phyloP scores from a whole-genome alignment of 1,284 basidiomycete genomes.

The Tremellales sp. region DNA sequence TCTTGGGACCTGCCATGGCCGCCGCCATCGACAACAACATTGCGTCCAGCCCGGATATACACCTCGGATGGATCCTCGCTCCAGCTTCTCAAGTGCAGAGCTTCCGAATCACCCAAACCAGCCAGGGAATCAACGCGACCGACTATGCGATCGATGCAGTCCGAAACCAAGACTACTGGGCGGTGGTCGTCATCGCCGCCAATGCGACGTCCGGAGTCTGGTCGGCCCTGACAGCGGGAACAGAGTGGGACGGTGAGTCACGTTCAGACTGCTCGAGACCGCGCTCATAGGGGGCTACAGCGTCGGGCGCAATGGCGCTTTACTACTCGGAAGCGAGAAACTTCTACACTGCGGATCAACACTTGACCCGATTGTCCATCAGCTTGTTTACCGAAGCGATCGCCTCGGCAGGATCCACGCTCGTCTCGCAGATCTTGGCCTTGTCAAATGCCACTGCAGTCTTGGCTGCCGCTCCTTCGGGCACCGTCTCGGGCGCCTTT shows the following conservation, averaged over 20 bases:
- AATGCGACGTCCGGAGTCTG: constrained; percentile 39
- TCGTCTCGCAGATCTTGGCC: constrained; percentile 22
- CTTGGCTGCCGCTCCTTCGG: constrained; percentile 14
- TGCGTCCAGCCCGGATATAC: constrained; percentile 7
- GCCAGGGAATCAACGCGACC: constrained; percentile 23
- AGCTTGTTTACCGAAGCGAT: constrained; percentile 23
- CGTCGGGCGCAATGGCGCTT: constrained; percentile 34
- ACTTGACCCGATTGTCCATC: constrained; percentile 25
- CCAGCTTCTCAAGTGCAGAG: constrained; percentile 9
- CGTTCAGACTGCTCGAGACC: background rate
- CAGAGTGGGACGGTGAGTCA: constrained; percentile 28
- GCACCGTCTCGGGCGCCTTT: constrained; percentile 27
- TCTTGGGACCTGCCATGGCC: constrained; percentile 35
- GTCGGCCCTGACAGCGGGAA: constrained; percentile 24
- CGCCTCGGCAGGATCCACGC: constrained; percentile 17
- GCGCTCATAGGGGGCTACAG: constrained; percentile 12
- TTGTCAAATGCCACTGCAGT: constrained; percentile 22
- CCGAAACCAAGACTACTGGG: constrained; percentile 37
- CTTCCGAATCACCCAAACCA: constrained; percentile 13
- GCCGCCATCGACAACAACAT: constrained; percentile 11
- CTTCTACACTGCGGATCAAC: constrained; percentile 39
- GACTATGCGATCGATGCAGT: constrained; percentile 31
- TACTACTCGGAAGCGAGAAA: constrained; percentile 40
- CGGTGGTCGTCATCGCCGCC: constrained; percentile 34
- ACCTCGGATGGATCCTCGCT: constrained; percentile 24